Evolutionary conservation across 768 basidiomycete species (phyloP), one percentile per base, ranked within the genome.

Genomic region (Lepiota venenata): DNA sequence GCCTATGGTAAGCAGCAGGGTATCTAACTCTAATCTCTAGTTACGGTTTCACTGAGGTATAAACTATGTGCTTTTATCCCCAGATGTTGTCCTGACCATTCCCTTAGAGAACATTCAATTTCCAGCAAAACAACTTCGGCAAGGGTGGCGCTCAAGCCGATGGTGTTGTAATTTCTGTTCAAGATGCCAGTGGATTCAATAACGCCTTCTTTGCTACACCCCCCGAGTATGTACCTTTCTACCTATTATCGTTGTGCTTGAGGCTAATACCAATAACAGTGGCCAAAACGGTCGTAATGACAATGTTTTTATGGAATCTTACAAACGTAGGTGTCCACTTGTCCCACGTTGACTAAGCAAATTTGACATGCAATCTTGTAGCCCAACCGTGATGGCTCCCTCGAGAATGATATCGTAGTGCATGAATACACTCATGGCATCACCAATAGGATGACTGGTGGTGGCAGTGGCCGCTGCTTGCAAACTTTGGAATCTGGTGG

Each of bases 401-500:
- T 86, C 45, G 81, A 84, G 60, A 83, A 83, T 61, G 84, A 84
- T 61, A 78, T 76, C 32, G 59, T 75, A 20, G 63, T 68, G 4
- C 75, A 76, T 50, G 75, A 87, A 65, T 72, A 74, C 61, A 76
- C 73, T 11, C 78, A 75, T 55, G 75, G 75, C 22, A 63, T 75
- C 52, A 74, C 74, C 27, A 76, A 70, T 59, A 65, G 73, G 14
- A 67, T 81, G 72, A 80, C 79, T n/a, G 79, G 79, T 35, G 78
- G 79, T 40, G 79, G 76, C 44, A 78, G 78, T 22, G 79, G 78
- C 44, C 71, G 80, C 16, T 87, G 85, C 69, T 70, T 87, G 56
- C 81, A 84, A 63, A 81, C 76, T 37, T 74, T 74, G 38, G 84
- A 86, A 62, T 75, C 84, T 6, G 83, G 82, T 37, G 84, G 84